Percentiles rank a stretch among this genome's conserved stretches.
These are phyloP conservation scores for Syzygium oleosum DNA, from an alignment of 345 rosid genomes.

Conservation along the genomic window DNA sequence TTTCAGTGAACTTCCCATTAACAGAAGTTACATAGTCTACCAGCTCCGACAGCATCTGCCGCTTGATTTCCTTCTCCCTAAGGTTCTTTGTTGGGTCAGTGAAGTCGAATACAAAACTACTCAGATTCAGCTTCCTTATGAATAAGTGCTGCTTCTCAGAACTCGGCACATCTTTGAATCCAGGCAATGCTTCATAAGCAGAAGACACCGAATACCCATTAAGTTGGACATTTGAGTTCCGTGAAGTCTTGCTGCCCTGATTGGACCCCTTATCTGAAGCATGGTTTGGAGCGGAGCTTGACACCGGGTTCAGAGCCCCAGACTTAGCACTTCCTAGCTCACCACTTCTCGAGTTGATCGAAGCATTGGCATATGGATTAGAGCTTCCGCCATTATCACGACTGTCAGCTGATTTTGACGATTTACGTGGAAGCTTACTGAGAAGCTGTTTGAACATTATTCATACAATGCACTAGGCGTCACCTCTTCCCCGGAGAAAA, in stretches of 20 bases:
- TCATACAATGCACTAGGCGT: neutral
- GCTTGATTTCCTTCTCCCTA: constrained; percentile 14
- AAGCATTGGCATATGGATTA: neutral
- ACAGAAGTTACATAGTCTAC: constrained; percentile 13
- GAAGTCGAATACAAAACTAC: constrained; percentile 5
- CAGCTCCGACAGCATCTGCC: constrained; percentile 11
- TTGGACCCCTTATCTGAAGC: neutral
- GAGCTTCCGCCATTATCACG: constrained; percentile 6
- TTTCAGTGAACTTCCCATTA: constrained; percentile 9
- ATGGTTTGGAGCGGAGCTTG: neutral
- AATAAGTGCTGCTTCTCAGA: constrained; percentile 14
- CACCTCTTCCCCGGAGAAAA: neutral
- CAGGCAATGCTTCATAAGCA: constrained; percentile 17
- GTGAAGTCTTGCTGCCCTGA: constrained; percentile 2
- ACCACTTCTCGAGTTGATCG: neutral
- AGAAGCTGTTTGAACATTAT: constrained; percentile 11
- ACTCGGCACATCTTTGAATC: constrained; percentile 11
- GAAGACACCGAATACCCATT: constrained; percentile 5
- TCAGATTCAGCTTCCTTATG: constrained; percentile 8
- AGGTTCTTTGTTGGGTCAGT: constrained; percentile 12
- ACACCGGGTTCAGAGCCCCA: neutral
- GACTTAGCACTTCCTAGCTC: neutral
- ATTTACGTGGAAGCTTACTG: constrained; percentile 14
- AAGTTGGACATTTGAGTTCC: neutral
- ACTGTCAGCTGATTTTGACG: constrained; percentile 4